Evolutionary conservation across 371 early-diverging fungal genomes (phyloP), one percentile per base, ranked within the genome.

Genomic region (Paraphysoderma sedebokerense): DNA sequence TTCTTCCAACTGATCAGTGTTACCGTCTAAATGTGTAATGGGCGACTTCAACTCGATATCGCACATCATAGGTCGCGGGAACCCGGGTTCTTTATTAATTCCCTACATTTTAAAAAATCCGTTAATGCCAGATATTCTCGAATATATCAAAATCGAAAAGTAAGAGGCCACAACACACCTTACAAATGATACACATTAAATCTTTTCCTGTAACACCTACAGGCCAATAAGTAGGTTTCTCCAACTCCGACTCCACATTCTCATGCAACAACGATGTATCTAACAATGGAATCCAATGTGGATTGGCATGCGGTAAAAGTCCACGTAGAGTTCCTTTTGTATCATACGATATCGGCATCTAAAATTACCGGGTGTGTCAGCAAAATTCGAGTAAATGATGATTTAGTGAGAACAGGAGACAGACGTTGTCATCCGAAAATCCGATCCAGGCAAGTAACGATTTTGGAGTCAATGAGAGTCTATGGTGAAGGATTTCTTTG

Each of bases 381-480:
- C 38, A 52, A 46, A 35, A 54, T 48, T 20, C 54, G 38, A 39
- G 23, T 32, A 38, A 41, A 11, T 17, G 44, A 38, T 51, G 50
- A 54, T 20, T 53, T 42, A 27, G 47, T 51, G 26, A 57, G 50
- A 17, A 54, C 44, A 29, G 49, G 52, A 42, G 44, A 20, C 28
- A 34, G 19, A 27, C 59, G 32, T 77, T 76, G 7, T 72, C 64
- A 38, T 85, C 83, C 13, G 87, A 81, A 50, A 91, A 87, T 5
- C 88, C 90, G 4, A 76, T 53, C 93, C 93, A 92, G 5, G 59
- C 60, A n/a, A 92, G 51, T 19, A 61, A 59, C 17, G 74, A 61
- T 2, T 67, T 59, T 4, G 73, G 74, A 2, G 79, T 62, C 4
- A 89, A 50, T 7, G 87, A 82, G 4, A 90, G 55, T 4, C 47